phyloP scores from a whole-genome alignment of 495 filamentous ascomycete species.

The Neurospora discreta region DNA sequence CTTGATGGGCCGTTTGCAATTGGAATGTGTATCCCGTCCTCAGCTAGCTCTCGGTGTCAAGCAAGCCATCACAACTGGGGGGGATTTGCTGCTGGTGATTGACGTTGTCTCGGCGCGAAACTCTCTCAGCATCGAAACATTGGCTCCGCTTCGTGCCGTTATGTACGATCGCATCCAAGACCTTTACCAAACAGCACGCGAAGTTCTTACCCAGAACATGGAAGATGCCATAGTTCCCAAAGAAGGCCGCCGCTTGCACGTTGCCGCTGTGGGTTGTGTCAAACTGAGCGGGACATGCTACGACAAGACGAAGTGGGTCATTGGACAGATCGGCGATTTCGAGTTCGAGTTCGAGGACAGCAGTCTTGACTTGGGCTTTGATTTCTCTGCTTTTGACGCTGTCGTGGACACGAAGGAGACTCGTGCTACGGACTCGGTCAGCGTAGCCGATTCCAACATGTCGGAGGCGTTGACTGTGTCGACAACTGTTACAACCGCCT shows the following conservation, averaged over 20 bases:
- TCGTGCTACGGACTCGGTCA: constrained; percentile 17
- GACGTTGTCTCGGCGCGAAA: constrained; percentile 75
- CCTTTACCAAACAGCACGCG: constrained; percentile 66
- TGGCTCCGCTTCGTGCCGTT: constrained; percentile 58
- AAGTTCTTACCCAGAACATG: constrained; percentile 58
- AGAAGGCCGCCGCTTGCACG: constrained; percentile 65
- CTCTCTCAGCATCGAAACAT: constrained; percentile 45
- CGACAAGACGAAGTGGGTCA: constrained; percentile 68
- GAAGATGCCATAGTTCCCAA: constrained; percentile 68
- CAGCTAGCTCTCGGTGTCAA: constrained; percentile 60
- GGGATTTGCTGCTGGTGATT: constrained; percentile 64
- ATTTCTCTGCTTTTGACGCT: constrained; percentile 30
- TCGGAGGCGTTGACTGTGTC: constrained; percentile 21
- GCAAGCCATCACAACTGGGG: constrained; percentile 73
- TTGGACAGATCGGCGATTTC: constrained; percentile 90
- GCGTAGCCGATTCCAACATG: constrained; percentile 27
- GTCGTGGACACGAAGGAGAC: constrained; percentile 11
- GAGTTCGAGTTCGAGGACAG: constrained; percentile 53
- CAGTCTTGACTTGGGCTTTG: constrained; percentile 38
- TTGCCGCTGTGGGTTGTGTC: constrained; percentile 81
- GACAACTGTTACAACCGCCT: constrained; percentile 14
- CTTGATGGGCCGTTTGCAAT: constrained; percentile 81
- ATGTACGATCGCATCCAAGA: constrained; percentile 75
- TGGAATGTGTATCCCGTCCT: constrained; percentile 77
- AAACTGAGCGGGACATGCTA: constrained; percentile 84